Base-by-base conservation (phyloP, 106 monocot species). In the Apostasia ramifera region DNA sequence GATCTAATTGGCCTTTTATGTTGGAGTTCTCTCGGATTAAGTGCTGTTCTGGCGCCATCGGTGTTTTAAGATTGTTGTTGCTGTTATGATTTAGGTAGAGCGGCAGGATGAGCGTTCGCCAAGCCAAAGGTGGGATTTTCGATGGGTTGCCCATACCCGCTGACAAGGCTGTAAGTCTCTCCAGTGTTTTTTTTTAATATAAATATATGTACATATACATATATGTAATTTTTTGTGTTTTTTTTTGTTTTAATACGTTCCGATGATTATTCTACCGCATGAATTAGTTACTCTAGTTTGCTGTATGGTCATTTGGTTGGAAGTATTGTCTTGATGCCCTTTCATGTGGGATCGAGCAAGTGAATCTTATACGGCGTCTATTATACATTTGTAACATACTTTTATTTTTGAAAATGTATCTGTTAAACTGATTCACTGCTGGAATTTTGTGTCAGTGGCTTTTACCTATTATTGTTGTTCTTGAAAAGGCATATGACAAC, bases 91-190 rank as follows among this genome's bases (percentile, higher is more conserved):
- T 64, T 44, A 65, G 67, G 41, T 43, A 60, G 68, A 65, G 70
- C n/a, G 71, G 73, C 47, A 37, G 44, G 55, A 91, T 91, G 92
- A 92, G 83, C 72, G 79, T 66, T 43, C 65, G n/a, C 37, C 45
- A 58, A 5, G 47, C 53, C 59, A 75, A 54, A 38, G 66, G 70
- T 46, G 86, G 91, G 50, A 82, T 92, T 47, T 95, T 92, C 57
- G 95, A 95, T 63, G 95, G 95, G 47, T 78, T 95, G 37, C 95
- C 95, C 2, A 88, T 95, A 47, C 84, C 95, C 9, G 72, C 89
- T 0, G 95, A 95, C 59, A 95, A 95, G 67, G 78, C 81, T 40
- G 95, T 92, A 74, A 84, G 82, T 70, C 4, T 55, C 15, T 8
- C 13, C 4, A 54, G 39, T 13, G 13, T 43, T 11, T 53, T 40